phyloP scores from a whole-genome alignment of 371 early-diverging fungal species.

The Entomophthora muscae region DNA sequence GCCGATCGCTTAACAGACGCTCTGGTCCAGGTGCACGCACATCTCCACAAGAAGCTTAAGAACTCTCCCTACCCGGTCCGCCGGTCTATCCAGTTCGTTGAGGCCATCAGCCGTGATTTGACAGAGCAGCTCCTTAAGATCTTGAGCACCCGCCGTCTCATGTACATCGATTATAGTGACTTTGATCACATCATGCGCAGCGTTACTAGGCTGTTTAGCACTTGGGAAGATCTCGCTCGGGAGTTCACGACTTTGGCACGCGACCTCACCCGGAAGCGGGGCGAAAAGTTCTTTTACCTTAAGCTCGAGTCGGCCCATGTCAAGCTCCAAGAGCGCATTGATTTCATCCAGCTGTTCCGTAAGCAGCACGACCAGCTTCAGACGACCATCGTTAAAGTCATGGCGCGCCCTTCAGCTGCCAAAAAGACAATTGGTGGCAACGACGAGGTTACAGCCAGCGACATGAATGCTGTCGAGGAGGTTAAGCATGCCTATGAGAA shows the following conservation, averaged over 20 bases:
- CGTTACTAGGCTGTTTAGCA: constrained; percentile 71
- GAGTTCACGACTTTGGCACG: constrained; percentile 90
- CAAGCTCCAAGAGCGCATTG: constrained; percentile 82
- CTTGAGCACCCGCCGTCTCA: constrained; percentile 69
- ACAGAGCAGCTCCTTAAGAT: constrained; percentile 81
- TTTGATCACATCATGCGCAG: constrained; percentile 72
- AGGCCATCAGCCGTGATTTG: constrained; percentile 86
- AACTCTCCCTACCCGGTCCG: constrained; percentile 79
- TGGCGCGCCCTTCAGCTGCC: constrained; percentile 44
- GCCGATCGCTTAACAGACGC: constrained; percentile 63
- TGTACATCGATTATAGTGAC: constrained; percentile 77
- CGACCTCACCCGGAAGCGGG: constrained; percentile 79
- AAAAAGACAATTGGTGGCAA: constrained; percentile 29
- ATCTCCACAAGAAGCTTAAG: constrained; percentile 90
- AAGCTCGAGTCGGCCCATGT: constrained; percentile 84
- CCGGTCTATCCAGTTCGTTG: constrained; percentile 81
- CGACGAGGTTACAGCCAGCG: constrained; percentile 37
- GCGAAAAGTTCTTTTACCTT: constrained; percentile 86
- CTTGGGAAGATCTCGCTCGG: constrained; percentile 90
- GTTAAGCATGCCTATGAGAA: constrained; percentile 82
- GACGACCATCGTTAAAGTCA: constrained; percentile 83
- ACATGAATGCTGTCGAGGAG: constrained; percentile 71
- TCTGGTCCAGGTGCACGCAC: constrained; percentile 70
- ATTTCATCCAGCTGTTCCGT: constrained; percentile 78
- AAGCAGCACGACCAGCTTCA: constrained; percentile 91